phyloP scores from a whole-genome alignment of 2,329 filamentous ascomycete species.

The Westerdykella ornata region DNA sequence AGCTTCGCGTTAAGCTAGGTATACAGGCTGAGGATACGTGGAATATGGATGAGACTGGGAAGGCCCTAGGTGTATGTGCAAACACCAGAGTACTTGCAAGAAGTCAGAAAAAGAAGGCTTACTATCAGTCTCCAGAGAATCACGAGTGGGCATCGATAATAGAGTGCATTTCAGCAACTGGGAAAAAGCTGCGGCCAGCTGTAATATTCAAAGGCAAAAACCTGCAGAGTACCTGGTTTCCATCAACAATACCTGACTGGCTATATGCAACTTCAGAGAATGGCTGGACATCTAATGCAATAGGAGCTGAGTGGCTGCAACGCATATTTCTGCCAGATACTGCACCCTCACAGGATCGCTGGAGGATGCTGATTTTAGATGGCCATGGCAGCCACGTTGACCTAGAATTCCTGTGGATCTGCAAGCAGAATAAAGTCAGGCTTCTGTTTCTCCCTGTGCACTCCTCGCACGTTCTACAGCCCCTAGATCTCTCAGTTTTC shows the following conservation, averaged over 20 bases:
- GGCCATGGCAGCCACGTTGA: background rate
- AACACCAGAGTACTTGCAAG: constrained; percentile 8
- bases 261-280: constrained; percentile 5
- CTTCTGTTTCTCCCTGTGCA: constrained; percentile 4
- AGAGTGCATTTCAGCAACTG: constrained; percentile 7
- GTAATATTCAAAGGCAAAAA: constrained; percentile 15
- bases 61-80: constrained; percentile 9
- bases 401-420: constrained; percentile 3
- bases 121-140: constrained; percentile 13
- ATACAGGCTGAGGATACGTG: constrained; percentile 11
- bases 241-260: constrained; percentile 3
- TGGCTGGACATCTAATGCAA: constrained; percentile 5
- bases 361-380: too few species aligned
- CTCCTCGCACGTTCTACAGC: constrained; percentile 3
- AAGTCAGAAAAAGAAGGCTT: constrained; percentile 11
- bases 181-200: constrained; percentile 5
- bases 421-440: constrained; percentile 2
- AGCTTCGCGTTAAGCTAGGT: constrained; percentile 2
- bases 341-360: background rate
- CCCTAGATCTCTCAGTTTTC: constrained; percentile 5
- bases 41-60: constrained; percentile 11
- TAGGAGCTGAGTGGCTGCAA: constrained; percentile 2
- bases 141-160: constrained; percentile 14
- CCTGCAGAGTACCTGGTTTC: constrained; percentile 13
- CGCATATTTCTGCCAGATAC: constrained; percentile 3